phyloP scores from a whole-genome alignment of 805 yeast genomes.

The Barnettozyma wickerhamii region DNA sequence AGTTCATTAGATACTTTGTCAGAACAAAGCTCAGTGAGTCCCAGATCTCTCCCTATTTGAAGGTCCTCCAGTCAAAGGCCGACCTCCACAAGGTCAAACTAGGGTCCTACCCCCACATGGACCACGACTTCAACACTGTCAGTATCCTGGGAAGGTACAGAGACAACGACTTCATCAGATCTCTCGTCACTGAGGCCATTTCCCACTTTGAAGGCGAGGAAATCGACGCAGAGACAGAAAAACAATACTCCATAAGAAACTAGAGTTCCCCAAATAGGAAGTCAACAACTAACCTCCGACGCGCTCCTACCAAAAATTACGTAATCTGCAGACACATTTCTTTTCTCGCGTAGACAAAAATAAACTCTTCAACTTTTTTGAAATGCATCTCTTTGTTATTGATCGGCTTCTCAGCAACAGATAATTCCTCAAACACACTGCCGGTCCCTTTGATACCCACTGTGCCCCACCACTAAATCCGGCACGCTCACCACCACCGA shows the following conservation, averaged over 20 bases:
- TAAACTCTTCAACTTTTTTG: no score
- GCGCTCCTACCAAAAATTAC: no score
- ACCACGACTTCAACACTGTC: constrained; percentile 59
- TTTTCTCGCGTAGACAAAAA: no score
- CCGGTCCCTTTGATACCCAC: no score
- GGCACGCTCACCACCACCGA: no score
- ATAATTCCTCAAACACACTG: no score
- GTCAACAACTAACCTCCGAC: not conserved
- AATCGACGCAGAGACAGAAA: constrained; percentile 56
- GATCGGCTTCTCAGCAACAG: no score
- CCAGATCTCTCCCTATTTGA: constrained; percentile 60
- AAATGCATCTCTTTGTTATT: no score
- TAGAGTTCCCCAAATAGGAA: not conserved
- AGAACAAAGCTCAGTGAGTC: constrained; percentile 60
- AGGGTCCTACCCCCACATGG: constrained; percentile 83
- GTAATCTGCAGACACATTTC: no score
- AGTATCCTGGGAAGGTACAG: constrained; percentile 62
- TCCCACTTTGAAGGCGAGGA: constrained; percentile 50
- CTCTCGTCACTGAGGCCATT: constrained; percentile 43
- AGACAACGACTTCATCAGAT: constrained; percentile 33
- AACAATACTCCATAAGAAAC: constrained; percentile 4
- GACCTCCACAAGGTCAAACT: constrained; percentile 47
- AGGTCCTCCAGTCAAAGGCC: constrained; percentile 42
- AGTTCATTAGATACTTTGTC: constrained; percentile 49
- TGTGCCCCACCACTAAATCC: no score